Evolutionary conservation across 2,329 filamentous ascomycete species (phyloP).

Genomic region (Aspergillus sp.): DNA sequence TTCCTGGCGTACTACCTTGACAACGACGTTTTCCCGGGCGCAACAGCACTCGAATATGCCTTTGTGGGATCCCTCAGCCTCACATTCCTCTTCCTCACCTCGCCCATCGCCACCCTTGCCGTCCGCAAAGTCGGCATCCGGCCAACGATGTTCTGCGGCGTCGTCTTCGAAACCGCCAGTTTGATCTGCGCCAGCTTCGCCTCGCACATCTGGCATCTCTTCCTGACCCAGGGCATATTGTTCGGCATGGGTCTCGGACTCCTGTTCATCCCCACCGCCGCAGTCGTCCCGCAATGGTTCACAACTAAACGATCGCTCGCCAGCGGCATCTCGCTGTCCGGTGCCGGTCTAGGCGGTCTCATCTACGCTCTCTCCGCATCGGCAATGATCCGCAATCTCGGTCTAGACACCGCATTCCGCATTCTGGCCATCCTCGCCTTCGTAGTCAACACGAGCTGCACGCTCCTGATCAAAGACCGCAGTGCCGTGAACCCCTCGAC

Average conservation of each 20-base stretch:
- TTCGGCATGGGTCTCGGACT: slow-evolving; percentile 43
- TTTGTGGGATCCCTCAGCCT: slow-evolving; percentile 39
- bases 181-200: slow-evolving; percentile 41
- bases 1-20: slow-evolving; percentile 45
- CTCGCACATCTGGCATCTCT: slow-evolving; percentile 40
- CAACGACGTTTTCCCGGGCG: slow-evolving; percentile 32
- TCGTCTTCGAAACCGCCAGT: slow-evolving; percentile 33
- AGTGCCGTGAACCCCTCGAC: neutral
- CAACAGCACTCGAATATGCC: slow-evolving; percentile 38
- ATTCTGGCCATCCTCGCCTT: slow-evolving; percentile 35
- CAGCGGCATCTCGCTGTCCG: slow-evolving; percentile 41
- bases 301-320: slow-evolving; percentile 38
- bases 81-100: slow-evolving; percentile 33
- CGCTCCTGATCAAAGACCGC: slow-evolving; percentile 2
- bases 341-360: slow-evolving; percentile 43
- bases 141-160: slow-evolving; percentile 30
- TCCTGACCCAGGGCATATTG: slow-evolving; percentile 41
- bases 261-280: slow-evolving; percentile 40
- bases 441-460: slow-evolving; percentile 41
- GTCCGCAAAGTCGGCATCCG: slow-evolving; percentile 25
- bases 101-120: slow-evolving; percentile 16
- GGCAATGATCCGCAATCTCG: slow-evolving; percentile 37
- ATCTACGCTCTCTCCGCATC: slow-evolving; percentile 35
- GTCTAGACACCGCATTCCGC: slow-evolving; percentile 43
- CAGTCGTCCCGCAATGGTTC: slow-evolving; percentile 47